A percentile compares a stretch with the other conserved stretches of the same genome.
Evolutionary conservation across 768 basidiomycete genomes (phyloP).

Genomic region (Chalciporus sphaerocephalus): DNA sequence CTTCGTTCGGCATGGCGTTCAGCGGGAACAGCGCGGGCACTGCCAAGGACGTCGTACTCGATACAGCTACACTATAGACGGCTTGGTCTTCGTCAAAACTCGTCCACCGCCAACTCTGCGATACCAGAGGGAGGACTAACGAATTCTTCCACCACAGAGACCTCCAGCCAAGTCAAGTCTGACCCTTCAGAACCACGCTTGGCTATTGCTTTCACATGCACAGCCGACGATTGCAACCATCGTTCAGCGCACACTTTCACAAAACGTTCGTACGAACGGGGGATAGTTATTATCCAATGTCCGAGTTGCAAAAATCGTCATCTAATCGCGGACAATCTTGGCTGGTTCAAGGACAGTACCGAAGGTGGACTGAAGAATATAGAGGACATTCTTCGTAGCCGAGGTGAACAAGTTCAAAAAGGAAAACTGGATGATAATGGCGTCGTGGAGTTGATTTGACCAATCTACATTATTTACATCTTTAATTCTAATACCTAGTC

Average conservation of each 20-base stretch:
- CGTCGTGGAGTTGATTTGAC: slow-evolving; percentile 50
- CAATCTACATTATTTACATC: slow-evolving; percentile 1
- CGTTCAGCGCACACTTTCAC: slow-evolving; percentile 89
- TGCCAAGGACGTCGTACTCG: slow-evolving; percentile 31
- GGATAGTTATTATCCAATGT: slow-evolving; percentile 89
- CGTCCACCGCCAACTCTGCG: slow-evolving; percentile 9
- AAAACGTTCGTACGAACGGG: slow-evolving; percentile 76
- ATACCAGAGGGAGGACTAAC: background rate
- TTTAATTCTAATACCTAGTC: background rate
- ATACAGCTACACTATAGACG: slow-evolving; percentile 38
- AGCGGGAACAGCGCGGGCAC: slow-evolving; percentile 34
- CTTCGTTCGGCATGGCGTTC: slow-evolving; percentile 43
- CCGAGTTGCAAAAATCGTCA: slow-evolving; percentile 86
- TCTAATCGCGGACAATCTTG: slow-evolving; percentile 84
- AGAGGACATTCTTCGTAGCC: slow-evolving; percentile 74
- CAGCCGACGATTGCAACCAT: slow-evolving; percentile 63
- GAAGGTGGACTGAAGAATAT: slow-evolving; percentile 70
- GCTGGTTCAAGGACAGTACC: slow-evolving; percentile 87
- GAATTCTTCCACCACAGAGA: background rate
- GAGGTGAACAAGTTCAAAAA: slow-evolving; percentile 69
- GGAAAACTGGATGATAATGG: slow-evolving; percentile 46
- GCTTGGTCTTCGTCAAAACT: slow-evolving; percentile 21
- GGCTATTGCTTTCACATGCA: slow-evolving; percentile 83
- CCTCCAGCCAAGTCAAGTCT: slow-evolving; percentile 22
- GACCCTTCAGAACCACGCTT: slow-evolving; percentile 56